Evolutionary conservation across 805 yeast genomes (phyloP), one percentile per base, ranked within the genome.

Genomic region (Nakazawaea holstii): DNA sequence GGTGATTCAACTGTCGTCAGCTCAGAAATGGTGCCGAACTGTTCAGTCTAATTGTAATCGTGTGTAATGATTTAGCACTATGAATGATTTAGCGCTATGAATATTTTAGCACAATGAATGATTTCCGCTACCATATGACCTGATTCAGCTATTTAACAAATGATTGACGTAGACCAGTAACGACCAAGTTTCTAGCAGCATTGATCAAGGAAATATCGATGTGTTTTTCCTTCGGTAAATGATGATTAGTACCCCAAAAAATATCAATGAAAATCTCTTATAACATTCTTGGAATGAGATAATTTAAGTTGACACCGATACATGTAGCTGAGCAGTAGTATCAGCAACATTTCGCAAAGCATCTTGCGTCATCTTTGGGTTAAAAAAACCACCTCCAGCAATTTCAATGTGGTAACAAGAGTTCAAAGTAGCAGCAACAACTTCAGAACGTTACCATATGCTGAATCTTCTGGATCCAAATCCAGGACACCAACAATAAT

Each of bases 331-430:
- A 51, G 74, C 73, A 46, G 87, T 79, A 53, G 74, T 73, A 45
- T 71, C 67, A 52, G 87, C 85, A 57, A 94, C 86, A 57, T 80
- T 69, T 59, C 84, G 78, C 57, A 94, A 73, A 37, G 97, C 97
- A 27, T 62, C 64, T 46, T 84, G 80, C 83, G 94, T 82, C 59
- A 74, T 73, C 8, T 64, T 66, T 53, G 95, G 84, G 50, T 74
- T 66, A 69, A 92, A 94, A 70, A 94, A 94, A 61, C 98, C 99
- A 77, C 99, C 99, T 68, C 99, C 99, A 43, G 96, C 99, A 61
- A 94, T 77, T 74, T 94, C 99, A 60, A 92, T 89, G 64, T 89
- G 96, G 73, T 91, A 94, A 53, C 99, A 99, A 43, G 98, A 90
- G 64, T 91, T 90, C 62, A 91, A 77, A 28, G 97, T 84, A 29